Evolutionary conservation across 345 rosid genomes (phyloP), one percentile per base, ranked within the genome.

Genomic region (Linum trigynum): DNA sequence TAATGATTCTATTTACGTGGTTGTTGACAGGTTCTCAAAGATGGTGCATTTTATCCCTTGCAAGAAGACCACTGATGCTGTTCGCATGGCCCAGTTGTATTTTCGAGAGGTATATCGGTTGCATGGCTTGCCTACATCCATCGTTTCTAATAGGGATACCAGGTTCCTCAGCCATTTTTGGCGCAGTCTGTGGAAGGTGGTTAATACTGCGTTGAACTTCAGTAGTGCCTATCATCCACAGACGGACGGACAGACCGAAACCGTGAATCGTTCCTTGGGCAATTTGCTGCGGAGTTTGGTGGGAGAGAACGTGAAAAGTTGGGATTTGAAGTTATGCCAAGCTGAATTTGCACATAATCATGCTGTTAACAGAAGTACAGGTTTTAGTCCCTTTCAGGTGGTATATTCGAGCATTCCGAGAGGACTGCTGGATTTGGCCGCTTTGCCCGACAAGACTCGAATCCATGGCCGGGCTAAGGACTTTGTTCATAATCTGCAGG

Each of bases 61-160:
- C n/a, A n/a, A n/a, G n/a, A n/a, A n/a, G n/a, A n/a, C n/a, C n/a
- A n/a, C n/a, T n/a, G n/a, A n/a, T n/a, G n/a, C n/a, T n/a, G n/a
- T n/a, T n/a, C n/a, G n/a, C n/a, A n/a, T n/a, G n/a, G n/a, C n/a
- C n/a, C n/a, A n/a, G n/a, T n/a, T n/a, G n/a, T n/a, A n/a, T n/a
- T n/a, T n/a, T n/a, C n/a, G n/a, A n/a, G n/a, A n/a, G n/a, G 38
- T 60, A 5, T 38, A 60, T 32, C 38, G 40, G 9, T n/a, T 32
- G 5, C 40, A 60, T 60, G 63, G 63, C n/a, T n/a, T n/a, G n/a
- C n/a, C n/a, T n/a, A n/a, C n/a, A n/a, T n/a, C n/a, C n/a, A n/a
- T n/a, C n/a, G 63, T 60, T 10, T 32, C 63, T 5, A 60, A 38
- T 60, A 60, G 40, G 12, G 63, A 38, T 60, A 60, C 40, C 37